These are phyloP conservation scores for Cercospora sojina DNA, from an alignment of 2,329 filamentous ascomycete species.

Conservation along the genomic window DNA sequence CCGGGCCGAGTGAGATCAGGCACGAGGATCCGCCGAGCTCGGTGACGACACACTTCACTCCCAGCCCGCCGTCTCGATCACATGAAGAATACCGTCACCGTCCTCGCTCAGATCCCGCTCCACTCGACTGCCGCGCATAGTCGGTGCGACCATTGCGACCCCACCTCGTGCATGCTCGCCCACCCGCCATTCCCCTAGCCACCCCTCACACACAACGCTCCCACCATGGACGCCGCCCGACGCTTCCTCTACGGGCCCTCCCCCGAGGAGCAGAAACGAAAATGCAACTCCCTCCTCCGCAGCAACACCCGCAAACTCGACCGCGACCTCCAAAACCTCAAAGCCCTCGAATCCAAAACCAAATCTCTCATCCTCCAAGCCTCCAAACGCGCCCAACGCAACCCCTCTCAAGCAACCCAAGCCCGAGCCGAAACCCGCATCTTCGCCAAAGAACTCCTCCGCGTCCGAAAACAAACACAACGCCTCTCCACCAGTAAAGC, in stretches of 20 bases:
- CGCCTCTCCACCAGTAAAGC: conserved; percentile 85
- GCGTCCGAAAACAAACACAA: conserved; percentile 70
- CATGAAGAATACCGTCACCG: background rate
- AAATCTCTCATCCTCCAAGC: conserved; percentile 81
- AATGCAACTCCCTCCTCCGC: conserved; percentile 89
- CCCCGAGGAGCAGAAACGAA: conserved; percentile 91
- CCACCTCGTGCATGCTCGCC: background rate
- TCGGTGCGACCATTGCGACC: background rate
- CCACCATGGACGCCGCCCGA: conserved; percentile 78
- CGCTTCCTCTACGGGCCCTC: conserved; percentile 88
- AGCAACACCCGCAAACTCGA: conserved; percentile 91
- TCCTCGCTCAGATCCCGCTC: background rate
- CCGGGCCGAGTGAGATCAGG: background rate
- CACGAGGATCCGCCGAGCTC: background rate
- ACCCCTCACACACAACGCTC: background rate
- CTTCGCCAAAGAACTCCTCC: conserved; percentile 84
- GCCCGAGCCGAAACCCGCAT: conserved; percentile 79
- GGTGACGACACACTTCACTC: background rate
- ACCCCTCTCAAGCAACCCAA: conserved; percentile 74
- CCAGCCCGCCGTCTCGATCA: background rate
- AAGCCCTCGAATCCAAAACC: conserved; percentile 77
- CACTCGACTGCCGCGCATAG: background rate
- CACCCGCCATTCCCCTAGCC: background rate
- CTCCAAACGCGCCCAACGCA: conserved; percentile 75
- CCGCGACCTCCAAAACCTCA: conserved; percentile 80